Conservation (phyloP, 345 rosid species). For the Rhizophora mangle region DNA sequence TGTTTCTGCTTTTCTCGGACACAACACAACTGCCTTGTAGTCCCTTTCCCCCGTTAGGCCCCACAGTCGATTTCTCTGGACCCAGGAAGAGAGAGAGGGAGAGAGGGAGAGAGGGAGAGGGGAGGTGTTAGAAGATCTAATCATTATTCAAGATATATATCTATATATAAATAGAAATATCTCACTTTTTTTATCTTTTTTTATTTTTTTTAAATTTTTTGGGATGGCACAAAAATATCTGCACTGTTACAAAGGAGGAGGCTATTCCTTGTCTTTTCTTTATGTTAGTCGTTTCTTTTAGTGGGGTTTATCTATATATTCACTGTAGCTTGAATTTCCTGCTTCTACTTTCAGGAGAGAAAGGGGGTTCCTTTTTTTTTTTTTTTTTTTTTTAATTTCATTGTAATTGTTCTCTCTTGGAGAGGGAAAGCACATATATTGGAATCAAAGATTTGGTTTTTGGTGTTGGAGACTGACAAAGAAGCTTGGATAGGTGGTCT, state of each 20-base stretch:
- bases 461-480: constrained; percentile 4
- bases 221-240: not conserved
- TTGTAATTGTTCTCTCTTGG: not conserved
- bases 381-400: not conserved
- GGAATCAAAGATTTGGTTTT: not conserved
- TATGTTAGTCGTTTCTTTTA: not conserved
- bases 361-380: not conserved
- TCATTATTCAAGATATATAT: not conserved
- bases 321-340: too few relatives aligned
- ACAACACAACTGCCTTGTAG: not conserved
- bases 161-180: not conserved
- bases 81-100: not conserved
- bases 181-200: not conserved
- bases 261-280: too few relatives aligned
- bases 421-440: not conserved
- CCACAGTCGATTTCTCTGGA: not conserved
- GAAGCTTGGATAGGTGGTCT: constrained; percentile 4
- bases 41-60: not conserved
- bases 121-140: too few relatives aligned
- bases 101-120: not conserved
- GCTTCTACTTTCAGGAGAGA: too few relatives aligned
- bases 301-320: not conserved
- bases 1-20: not conserved
- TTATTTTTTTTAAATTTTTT: too few relatives aligned
- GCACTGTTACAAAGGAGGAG: too few relatives aligned